Base-by-base conservation (phyloP, 768 basidiomycete genomes). In the Agaricus sinodeliciosus region DNA sequence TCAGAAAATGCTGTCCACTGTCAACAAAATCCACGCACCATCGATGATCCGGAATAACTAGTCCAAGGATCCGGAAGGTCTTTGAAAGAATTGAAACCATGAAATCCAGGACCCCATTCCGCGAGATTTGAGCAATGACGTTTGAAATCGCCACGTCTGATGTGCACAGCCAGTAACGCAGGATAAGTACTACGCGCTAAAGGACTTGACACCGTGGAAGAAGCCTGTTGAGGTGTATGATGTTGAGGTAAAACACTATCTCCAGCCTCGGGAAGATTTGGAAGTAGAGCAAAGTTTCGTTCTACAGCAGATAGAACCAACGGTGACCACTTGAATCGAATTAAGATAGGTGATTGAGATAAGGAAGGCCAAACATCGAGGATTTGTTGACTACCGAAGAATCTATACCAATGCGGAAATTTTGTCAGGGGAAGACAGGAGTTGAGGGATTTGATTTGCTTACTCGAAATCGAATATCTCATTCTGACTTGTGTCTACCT, bases 101-200 rank as follows among this genome's bases (percentile, higher is more conserved):
- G 77, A 60, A 75, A 83, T 0, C 58, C 52, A 0, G 72, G 58
- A 39, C 63, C 60, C 77, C 76, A 78, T 4, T 62, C 54, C 1
- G 73, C 71, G 34, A 83, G 71, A 36, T 77, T 74, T 1, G 69
- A 67, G 56, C 82, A 83, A 57, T 82, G 81, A 1, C 75, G 68
- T 27, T 63, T 71, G 59, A 77, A 84, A 55, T 84, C 82, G 4
- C 82, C 82, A 1, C 80, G 69, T 5, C 81, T 74, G 39, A 76
- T 68, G 48, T 84, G 81, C 7, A 83, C 52, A 1, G 82, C 82
- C 11, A 84, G 60, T 12, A 81, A 67, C 2, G 75, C 77, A 1
- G 65, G 58, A 19, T 79, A 65, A 1, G 49, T 50, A 7, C 15
- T 16, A 8, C 67, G 64, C 36, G 60, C 40, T 4, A 49, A 46